phyloP scores from a whole-genome alignment of 805 yeast genomes.

The Teunomyces barrocoloradensis region DNA sequence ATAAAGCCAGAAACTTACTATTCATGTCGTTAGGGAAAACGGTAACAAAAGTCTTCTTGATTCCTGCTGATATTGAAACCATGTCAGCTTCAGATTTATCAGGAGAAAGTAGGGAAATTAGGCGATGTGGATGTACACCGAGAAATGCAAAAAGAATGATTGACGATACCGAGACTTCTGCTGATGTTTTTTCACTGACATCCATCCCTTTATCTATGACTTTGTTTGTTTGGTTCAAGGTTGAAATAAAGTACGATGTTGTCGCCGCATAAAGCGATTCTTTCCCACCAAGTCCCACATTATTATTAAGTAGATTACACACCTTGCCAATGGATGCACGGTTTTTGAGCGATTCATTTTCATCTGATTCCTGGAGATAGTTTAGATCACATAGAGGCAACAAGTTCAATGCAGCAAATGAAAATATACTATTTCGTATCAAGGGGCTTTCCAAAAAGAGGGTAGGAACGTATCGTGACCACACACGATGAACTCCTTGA shows the following conservation, averaged over 20 bases:
- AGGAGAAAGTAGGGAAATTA: slow-evolving; percentile 27
- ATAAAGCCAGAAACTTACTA: slow-evolving; percentile 4
- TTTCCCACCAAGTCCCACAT: background rate
- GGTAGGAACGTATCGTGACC: slow-evolving; percentile 26
- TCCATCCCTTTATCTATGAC: slow-evolving; percentile 5
- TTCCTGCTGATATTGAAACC: slow-evolving; percentile 18
- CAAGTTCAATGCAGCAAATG: slow-evolving; percentile 24
- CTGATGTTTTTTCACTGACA: slow-evolving; percentile 1
- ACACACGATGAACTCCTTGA: slow-evolving; percentile 17
- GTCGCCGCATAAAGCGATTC: slow-evolving; percentile 17
- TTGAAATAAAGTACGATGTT: slow-evolving; percentile 21
- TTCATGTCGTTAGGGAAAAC: background rate
- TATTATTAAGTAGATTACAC: background rate
- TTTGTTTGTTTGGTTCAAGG: slow-evolving; percentile 13
- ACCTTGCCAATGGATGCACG: background rate
- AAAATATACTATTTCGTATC: slow-evolving; percentile 23
- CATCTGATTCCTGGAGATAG: slow-evolving; percentile 8
- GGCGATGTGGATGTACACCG: slow-evolving; percentile 30
- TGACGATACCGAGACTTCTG: slow-evolving; percentile 19
- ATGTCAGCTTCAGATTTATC: slow-evolving; percentile 19
- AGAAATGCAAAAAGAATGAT: slow-evolving; percentile 26
- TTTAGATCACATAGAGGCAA: slow-evolving; percentile 22
- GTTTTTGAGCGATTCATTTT: background rate
- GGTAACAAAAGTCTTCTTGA: slow-evolving; percentile 7
- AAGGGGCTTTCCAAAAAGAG: slow-evolving; percentile 22